Evolutionary conservation across 805 yeast genomes (phyloP).

Genomic region (Danielozyma ontarioensis): DNA sequence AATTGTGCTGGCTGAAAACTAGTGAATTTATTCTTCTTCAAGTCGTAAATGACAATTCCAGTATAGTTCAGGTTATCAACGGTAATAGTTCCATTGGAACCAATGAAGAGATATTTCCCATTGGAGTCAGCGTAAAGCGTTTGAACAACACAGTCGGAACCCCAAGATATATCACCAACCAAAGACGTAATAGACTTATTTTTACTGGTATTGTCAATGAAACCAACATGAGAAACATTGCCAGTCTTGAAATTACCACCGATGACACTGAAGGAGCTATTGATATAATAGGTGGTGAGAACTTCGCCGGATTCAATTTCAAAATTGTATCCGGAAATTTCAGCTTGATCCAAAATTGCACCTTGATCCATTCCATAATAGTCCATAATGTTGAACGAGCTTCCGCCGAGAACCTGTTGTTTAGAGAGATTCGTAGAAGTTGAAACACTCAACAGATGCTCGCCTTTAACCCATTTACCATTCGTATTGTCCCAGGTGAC

Average conservation of each 20-base stretch:
- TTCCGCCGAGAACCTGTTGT: conserved; percentile 32
- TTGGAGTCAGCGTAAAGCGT: conserved; percentile 32
- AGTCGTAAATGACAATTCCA: conserved; percentile 52
- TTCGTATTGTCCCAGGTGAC: conserved; percentile 39
- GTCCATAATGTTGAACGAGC: conserved; percentile 31
- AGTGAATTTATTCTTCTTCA: conserved; percentile 36
- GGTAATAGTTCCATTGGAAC: conserved; percentile 35
- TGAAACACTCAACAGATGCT: conserved; percentile 26
- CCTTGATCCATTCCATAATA: conserved; percentile 22
- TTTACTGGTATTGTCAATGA: conserved; percentile 15
- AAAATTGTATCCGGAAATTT: conserved; percentile 18
- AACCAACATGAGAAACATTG: conserved; percentile 21
- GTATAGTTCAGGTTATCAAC: conserved; percentile 16
- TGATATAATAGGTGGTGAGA: conserved; percentile 37
- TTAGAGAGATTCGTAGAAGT: conserved; percentile 18
- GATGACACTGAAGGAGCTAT: conserved; percentile 46
- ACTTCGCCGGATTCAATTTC: conserved; percentile 16
- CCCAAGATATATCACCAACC: conserved; percentile 21
- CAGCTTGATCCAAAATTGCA: conserved; percentile 12
- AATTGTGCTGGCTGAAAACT: conserved; percentile 46
- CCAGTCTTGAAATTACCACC: conserved; percentile 53
- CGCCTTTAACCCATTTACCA: conserved; percentile 27
- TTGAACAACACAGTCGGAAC: conserved; percentile 17
- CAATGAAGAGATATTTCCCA: conserved; percentile 36
- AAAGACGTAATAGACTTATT: conserved; percentile 14